Conservation (phyloP, 257 asterid species). For the Nemophila menziesii region DNA sequence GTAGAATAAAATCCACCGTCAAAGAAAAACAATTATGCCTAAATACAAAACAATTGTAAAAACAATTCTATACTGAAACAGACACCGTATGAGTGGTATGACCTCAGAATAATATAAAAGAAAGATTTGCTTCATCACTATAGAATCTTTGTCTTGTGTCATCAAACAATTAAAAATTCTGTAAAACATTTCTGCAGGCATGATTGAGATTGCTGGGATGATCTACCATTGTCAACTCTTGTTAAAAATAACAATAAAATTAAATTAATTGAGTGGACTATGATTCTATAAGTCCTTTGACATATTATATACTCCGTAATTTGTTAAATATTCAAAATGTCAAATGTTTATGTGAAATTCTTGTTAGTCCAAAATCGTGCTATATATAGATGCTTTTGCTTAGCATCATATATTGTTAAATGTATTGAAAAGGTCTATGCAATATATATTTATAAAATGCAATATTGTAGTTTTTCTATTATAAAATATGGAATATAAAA, state of each 20-base stretch:
- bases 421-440: neutral
- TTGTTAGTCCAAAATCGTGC: neutral
- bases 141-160: slow-evolving; percentile 20
- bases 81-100: neutral
- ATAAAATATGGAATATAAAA: too few relatives aligned
- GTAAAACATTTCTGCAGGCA: neutral
- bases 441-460: too few relatives aligned
- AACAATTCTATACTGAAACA: neutral
- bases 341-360: neutral
- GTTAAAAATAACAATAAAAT: neutral
- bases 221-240: too few relatives aligned
- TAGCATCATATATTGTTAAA: neutral
- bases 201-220: neutral
- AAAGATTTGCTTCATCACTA: neutral
- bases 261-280: too few relatives aligned
- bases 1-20: neutral
- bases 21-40: neutral
- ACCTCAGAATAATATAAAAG: slow-evolving; percentile 2
- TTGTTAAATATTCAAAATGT: neutral
- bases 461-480: neutral
- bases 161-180: slow-evolving; percentile 21
- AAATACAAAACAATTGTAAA: neutral
- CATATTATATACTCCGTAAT: neutral
- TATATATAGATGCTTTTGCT: neutral
- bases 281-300: neutral